A percentile compares a stretch with the other conserved stretches of the same genome.
Conservation (phyloP, 345 rosid species). For the Populus pruinosa region DNA sequence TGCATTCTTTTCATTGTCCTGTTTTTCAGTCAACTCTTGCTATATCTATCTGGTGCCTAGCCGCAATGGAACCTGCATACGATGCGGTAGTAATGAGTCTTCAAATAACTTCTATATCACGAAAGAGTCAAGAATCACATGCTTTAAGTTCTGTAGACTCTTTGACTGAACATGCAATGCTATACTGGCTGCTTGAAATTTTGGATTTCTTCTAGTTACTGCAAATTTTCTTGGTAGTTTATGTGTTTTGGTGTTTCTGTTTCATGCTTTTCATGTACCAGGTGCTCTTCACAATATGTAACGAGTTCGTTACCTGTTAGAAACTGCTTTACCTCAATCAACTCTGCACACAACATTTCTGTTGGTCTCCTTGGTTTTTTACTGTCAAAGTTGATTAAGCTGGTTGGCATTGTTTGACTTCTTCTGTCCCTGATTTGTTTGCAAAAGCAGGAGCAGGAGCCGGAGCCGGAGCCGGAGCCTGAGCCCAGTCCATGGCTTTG, state of each 20-base stretch:
- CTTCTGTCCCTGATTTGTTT: conserved; percentile 2
- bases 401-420: not conserved
- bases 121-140: not conserved
- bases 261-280: not conserved
- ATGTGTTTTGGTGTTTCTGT: not conserved
- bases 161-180: not conserved
- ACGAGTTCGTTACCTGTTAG: not conserved
- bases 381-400: not conserved
- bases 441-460: conserved; percentile 51
- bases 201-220: not conserved
- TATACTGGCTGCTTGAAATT: not conserved
- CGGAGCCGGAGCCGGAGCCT: conserved; percentile 63
- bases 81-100: not conserved
- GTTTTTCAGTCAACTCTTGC: not conserved
- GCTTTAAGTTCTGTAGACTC: not conserved
- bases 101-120: not conserved
- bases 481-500: conserved; percentile 59
- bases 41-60: not conserved
- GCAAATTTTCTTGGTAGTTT: not conserved
- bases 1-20: not conserved
- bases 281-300: not conserved
- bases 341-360: not conserved
- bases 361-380: not conserved
- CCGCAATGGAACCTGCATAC: not conserved
- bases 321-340: not conserved